A percentile compares a stretch with the other conserved stretches of the same genome.
phyloP scores from a whole-genome alignment of 306 rosid genomes.

The Rosa rugosa region DNA sequence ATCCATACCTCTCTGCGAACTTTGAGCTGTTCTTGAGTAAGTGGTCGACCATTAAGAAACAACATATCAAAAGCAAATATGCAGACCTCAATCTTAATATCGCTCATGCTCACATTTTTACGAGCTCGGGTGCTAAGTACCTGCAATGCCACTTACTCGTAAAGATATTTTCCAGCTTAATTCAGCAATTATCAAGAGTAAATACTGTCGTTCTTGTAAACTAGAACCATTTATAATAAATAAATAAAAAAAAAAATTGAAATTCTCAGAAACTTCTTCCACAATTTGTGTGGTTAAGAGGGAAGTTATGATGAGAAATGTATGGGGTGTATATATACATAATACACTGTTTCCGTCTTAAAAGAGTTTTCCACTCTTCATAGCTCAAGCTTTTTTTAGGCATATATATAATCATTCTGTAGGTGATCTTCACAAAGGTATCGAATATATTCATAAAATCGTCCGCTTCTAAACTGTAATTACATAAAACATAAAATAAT shows the following conservation, averaged over 20 bases:
- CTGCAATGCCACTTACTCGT: constrained; percentile 51
- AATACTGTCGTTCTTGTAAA: not conserved
- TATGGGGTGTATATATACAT: not conserved
- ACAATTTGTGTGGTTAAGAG: not conserved
- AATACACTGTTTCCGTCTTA: not conserved
- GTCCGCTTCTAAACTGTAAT: not conserved
- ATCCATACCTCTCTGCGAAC: constrained; percentile 79
- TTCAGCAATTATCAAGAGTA: not conserved
- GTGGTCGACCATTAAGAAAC: constrained; percentile 76
- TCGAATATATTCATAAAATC: not conserved
- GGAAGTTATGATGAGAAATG: not conserved
- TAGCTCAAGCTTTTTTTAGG: not conserved
- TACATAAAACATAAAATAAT: too few species aligned
- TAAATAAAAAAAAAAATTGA: not conserved
- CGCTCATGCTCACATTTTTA: constrained; percentile 67
- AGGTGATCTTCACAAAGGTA: not conserved
- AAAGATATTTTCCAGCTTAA: constrained; percentile 20
- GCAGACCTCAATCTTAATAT: constrained; percentile 80
- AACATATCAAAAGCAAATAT: constrained; percentile 84
- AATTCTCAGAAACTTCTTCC: not conserved
- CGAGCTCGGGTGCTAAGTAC: constrained; percentile 89
- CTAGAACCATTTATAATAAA: not conserved
- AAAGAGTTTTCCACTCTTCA: not conserved
- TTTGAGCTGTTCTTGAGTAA: constrained; percentile 70
- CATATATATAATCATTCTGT: not conserved